These are phyloP conservation scores for Penicillium coffeae DNA, from an alignment of 495 filamentous ascomycete genomes.

Conservation along the genomic window DNA sequence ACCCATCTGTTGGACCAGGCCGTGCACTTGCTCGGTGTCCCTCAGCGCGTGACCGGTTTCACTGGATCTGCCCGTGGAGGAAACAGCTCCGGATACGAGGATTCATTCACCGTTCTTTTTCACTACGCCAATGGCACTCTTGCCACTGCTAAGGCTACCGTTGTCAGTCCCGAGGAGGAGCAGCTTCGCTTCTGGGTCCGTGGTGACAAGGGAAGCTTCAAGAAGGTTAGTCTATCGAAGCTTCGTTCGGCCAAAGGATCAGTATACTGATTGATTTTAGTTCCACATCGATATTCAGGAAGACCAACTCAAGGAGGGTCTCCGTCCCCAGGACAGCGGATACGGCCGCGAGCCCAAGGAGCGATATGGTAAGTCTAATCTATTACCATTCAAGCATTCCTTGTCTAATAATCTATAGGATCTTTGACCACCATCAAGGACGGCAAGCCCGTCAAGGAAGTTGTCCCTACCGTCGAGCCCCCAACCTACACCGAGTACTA, in stretches of 20 bases:
- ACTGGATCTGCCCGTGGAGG: conserved; percentile 60
- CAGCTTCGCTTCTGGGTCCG: conserved; percentile 80
- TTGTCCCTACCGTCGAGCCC: conserved; percentile 59
- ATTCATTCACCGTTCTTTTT: conserved; percentile 65
- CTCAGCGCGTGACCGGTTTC: conserved; percentile 63
- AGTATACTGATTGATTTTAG: conserved; percentile 18
- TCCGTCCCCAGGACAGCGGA: conserved; percentile 56
- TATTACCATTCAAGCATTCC: too few relatives aligned
- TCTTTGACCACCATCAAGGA: conserved; percentile 43
- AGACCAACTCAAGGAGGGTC: conserved; percentile 68
- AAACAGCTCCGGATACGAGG: conserved; percentile 58
- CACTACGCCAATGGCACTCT: conserved; percentile 58
- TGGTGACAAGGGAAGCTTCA: conserved; percentile 75
- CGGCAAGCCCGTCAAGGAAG: conserved; percentile 39
- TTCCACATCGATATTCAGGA: conserved; percentile 77
- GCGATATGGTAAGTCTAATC: conserved; percentile 42
- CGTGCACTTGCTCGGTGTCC: conserved; percentile 73
- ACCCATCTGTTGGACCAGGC: conserved; percentile 81
- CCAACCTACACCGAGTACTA: conserved; percentile 74
- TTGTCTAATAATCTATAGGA: conserved; percentile 4
- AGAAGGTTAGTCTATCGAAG: conserved; percentile 49
- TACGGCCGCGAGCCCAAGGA: conserved; percentile 65
- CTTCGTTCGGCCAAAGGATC: neutral
- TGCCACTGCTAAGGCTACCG: conserved; percentile 64
- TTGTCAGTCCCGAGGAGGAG: conserved; percentile 64